A percentile compares a stretch with the other conserved stretches of the same genome.
phyloP scores from a whole-genome alignment of 495 filamentous ascomycete species.

The Lasiosphaeria ovina region DNA sequence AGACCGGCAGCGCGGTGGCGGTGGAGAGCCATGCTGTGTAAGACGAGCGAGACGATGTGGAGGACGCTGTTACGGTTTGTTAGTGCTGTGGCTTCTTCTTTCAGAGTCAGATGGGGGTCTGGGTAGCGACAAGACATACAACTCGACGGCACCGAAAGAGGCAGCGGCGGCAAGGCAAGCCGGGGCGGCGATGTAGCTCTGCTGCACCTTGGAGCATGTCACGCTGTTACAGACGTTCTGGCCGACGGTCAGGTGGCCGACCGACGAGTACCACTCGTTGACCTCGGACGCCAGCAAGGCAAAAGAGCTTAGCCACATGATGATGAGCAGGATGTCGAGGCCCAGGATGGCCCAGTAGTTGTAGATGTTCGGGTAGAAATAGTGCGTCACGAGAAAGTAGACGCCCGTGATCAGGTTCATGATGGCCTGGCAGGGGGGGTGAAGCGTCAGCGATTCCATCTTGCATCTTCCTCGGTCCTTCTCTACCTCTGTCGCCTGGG shows the following conservation, averaged over 20 bases:
- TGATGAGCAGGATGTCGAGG: constrained; percentile 42
- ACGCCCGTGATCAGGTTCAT: constrained; percentile 38
- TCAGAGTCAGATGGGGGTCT: neutral
- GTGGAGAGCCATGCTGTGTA: constrained; percentile 41
- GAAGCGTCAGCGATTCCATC: too few species aligned
- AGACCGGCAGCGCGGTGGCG: constrained; percentile 46
- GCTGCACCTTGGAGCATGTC: constrained; percentile 1
- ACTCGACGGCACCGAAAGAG: constrained; percentile 39
- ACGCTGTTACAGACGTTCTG: neutral
- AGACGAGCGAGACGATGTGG: constrained; percentile 37
- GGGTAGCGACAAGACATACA: constrained; percentile 31
- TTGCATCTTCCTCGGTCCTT: too few species aligned
- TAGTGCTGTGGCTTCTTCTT: neutral
- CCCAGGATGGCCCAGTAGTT: constrained; percentile 52
- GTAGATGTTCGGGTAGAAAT: constrained; percentile 31
- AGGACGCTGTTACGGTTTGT: constrained; percentile 30
- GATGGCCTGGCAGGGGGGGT: constrained; percentile 29
- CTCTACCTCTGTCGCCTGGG: too few species aligned
- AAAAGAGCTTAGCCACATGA: constrained; percentile 49
- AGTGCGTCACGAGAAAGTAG: constrained; percentile 41
- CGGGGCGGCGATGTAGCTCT: constrained; percentile 13
- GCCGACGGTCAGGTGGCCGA: too few species aligned
- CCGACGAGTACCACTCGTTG: constrained; percentile 11
- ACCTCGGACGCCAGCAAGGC: constrained; percentile 39
- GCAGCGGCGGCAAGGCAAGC: constrained; percentile 22